Evolutionary conservation across 1,284 basidiomycete species (phyloP).

Genomic region (Boletus holoroseus): DNA sequence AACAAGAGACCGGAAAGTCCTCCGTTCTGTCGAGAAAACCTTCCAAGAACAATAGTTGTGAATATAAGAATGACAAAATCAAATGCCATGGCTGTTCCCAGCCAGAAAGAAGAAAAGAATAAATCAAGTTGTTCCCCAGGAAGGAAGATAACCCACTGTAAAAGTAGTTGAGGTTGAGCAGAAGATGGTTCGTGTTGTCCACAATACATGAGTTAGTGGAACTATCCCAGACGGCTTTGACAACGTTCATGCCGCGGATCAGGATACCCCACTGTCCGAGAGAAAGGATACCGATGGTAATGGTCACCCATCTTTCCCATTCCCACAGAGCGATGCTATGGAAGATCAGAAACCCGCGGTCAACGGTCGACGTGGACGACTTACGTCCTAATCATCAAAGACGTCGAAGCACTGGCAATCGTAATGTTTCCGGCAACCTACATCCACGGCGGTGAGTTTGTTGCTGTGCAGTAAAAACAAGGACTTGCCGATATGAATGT

Average conservation of each 20-base stretch:
- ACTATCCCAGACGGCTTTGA: conserved; percentile 50
- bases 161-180: conserved; percentile 62
- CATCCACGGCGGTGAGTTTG: conserved; percentile 6
- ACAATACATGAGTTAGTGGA: conserved; percentile 43
- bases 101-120: not conserved
- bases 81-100: conserved; percentile 56
- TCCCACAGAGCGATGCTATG: conserved; percentile 66
- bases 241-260: conserved; percentile 61
- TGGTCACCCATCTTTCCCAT: conserved; percentile 44
- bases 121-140: not conserved
- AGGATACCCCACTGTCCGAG: conserved; percentile 61
- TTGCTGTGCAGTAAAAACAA: not conserved
- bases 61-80: conserved; percentile 55
- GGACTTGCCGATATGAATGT: conserved; percentile 58
- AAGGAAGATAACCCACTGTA: conserved; percentile 46
- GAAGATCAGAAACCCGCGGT: conserved; percentile 1
- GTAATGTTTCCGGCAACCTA: conserved; percentile 30
- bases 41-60: conserved; percentile 48
- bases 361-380: conserved; percentile 15
- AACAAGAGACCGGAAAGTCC: conserved; percentile 60
- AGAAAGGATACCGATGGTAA: conserved; percentile 48
- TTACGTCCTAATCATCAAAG: conserved; percentile 66
- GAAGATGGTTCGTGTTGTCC: conserved; percentile 40
- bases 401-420: conserved; percentile 38
- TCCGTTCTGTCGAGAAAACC: conserved; percentile 46